Evolutionary conservation across 495 filamentous ascomycete species (phyloP).

Genomic region (Penicillium bovifimosum): DNA sequence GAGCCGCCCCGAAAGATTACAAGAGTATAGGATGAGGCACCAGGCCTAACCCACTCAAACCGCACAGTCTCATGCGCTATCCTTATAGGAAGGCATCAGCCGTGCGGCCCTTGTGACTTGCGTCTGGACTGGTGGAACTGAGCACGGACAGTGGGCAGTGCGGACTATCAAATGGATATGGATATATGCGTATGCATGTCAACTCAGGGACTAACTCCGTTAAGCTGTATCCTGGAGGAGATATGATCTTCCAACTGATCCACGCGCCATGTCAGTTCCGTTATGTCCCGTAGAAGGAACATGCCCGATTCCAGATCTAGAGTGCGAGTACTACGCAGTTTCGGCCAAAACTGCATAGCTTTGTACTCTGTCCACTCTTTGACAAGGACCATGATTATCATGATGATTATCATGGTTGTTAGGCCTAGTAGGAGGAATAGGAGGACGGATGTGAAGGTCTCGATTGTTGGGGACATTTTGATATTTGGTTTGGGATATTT

Average conservation of each 20-base stretch:
- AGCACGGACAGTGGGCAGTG: neutral
- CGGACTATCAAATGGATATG: neutral
- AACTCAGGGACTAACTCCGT: neutral
- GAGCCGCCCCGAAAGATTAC: slow-evolving; percentile 3
- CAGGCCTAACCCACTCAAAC: neutral
- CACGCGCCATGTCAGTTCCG: neutral
- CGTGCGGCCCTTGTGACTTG: neutral
- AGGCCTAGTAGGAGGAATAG: neutral
- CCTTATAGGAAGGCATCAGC: slow-evolving; percentile 7
- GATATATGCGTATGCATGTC: no score
- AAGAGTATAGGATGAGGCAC: neutral
- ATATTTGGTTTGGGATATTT: neutral
- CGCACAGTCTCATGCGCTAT: neutral
- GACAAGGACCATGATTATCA: slow-evolving; percentile 1
- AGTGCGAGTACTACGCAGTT: neutral
- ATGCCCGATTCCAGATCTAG: slow-evolving; percentile 3
- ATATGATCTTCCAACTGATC: neutral
- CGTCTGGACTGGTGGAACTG: neutral
- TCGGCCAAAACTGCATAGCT: slow-evolving; percentile 5
- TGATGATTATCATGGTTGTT: neutral
- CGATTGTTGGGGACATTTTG: neutral
- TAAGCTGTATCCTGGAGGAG: neutral
- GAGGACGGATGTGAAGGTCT: neutral
- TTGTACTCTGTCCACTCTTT: slow-evolving; percentile 4
- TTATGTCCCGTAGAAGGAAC: neutral